A percentile compares a stretch with the other conserved stretches of the same genome.
These are phyloP conservation scores for Chaetomiaceae sp. DNA, from an alignment of 2,329 filamentous ascomycete species.

Conservation along the genomic window DNA sequence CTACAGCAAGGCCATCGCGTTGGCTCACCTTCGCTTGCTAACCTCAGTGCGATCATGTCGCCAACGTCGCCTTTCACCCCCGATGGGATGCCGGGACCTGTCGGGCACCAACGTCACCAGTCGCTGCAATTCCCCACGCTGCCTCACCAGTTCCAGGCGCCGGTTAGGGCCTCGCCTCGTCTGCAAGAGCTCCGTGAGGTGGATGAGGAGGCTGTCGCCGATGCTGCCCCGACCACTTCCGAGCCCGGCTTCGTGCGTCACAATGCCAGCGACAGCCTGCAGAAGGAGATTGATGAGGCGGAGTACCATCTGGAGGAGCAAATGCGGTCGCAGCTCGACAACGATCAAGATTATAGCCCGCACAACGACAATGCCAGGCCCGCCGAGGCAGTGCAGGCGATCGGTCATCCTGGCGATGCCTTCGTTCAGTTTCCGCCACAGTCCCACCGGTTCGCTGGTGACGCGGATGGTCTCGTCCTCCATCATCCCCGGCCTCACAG, in stretches of 20 bases:
- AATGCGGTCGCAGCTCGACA: slow-evolving; percentile 72
- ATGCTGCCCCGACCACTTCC: slow-evolving; percentile 52
- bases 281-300: slow-evolving; percentile 79
- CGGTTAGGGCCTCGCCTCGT: slow-evolving; percentile 53
- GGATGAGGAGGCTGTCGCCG: slow-evolving; percentile 56
- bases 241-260: slow-evolving; percentile 52
- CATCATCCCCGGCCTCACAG: slow-evolving; percentile 73
- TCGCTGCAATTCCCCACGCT: slow-evolving; percentile 55
- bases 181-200: slow-evolving; percentile 71
- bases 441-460: slow-evolving; percentile 49
- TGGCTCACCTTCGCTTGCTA: slow-evolving; percentile 61
- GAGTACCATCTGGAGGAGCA: slow-evolving; percentile 82
- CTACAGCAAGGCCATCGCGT: slow-evolving; percentile 49
- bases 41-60: slow-evolving; percentile 54
- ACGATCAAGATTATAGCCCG: slow-evolving; percentile 67
- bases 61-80: slow-evolving; percentile 60
- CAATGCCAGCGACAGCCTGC: slow-evolving; percentile 71
- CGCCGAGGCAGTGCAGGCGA: slow-evolving; percentile 28
- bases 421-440: slow-evolving; percentile 46
- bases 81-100: slow-evolving; percentile 43
- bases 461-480: slow-evolving; percentile 52
- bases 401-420: slow-evolving; percentile 39
- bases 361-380: slow-evolving; percentile 43
- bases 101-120: slow-evolving; percentile 53
- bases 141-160: slow-evolving; percentile 51